Evolutionary conservation across 2,329 filamentous ascomycete genomes (phyloP), one percentile per base, ranked within the genome.

Genomic region (Arthrobotrys musiformis): DNA sequence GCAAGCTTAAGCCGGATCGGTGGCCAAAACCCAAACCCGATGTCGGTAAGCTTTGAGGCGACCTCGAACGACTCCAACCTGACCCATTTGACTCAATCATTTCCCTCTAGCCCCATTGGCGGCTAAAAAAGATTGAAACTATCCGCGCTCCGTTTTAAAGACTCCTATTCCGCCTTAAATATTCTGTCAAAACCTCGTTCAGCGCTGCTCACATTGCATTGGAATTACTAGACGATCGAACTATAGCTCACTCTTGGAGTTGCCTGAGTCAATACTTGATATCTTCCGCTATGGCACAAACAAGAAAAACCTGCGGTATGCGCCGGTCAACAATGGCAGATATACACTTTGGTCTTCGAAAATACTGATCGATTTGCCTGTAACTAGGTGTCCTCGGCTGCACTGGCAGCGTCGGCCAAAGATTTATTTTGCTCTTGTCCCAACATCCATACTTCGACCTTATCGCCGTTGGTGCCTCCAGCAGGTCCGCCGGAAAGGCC

Each of bases 351-450:
- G 19, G 7, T 7, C 11, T 30, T 19, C 33, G 4, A 33, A 50
- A 1, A 50, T 17, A 28, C 64, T 76, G 26, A 76, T 22, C 6
- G 11, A 48, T 24, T 60, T 58, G 13, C 13, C 58, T 37, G 37
- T 2, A 33, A 37, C 6, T 52, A 90, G 89, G 89, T 83, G 93
- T 97, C 72, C 89, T 97, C 70, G 94, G 94, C 81, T 93, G 91
- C 84, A 98, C 94, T 33, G 95, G 95, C 82, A 96, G 93, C 37
- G 94, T 98, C 13, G 94, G 94, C 81, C 93, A 97, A 85, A 90
- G 95, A 82, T 98, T 98, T 84, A 95, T 98, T 83, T 90, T 97
- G 35, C 89, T 98, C 63, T 91, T 98, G 79, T 90, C 92, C 50
- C 88, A 93, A 67, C 94, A 98, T 85, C 94, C 94, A 15, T 89